Conservation (phyloP, 139 green algal genomes). For the Chlamydomonas asymmetrica region DNA sequence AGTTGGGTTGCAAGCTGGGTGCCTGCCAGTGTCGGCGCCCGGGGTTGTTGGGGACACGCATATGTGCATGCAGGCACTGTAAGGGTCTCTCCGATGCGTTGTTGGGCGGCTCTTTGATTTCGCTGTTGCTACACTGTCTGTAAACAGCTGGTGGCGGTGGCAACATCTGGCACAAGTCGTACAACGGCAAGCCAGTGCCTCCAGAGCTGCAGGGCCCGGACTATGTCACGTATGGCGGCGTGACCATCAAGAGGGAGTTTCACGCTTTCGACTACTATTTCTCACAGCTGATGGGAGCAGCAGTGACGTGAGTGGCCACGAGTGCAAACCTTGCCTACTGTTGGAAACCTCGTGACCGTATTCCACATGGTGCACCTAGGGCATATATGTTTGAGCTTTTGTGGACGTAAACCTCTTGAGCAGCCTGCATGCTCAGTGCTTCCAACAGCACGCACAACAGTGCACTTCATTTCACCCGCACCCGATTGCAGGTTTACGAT, state of each 20-base stretch:
- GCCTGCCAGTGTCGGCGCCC: background rate
- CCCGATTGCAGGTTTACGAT: slow-evolving; percentile 41
- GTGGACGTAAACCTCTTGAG: too few species aligned
- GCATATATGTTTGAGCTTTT: background rate
- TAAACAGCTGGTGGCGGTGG: slow-evolving; percentile 30
- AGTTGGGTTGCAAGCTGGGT: slow-evolving; percentile 9
- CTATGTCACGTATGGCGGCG: slow-evolving; percentile 46
- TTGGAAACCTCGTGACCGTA: background rate
- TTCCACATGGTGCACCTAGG: background rate
- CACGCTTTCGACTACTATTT: slow-evolving; percentile 37
- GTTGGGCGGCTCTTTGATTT: background rate
- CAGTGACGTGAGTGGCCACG: slow-evolving; percentile 36
- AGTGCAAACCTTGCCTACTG: too few species aligned
- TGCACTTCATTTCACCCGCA: background rate
- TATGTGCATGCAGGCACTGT: background rate
- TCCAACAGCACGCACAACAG: background rate
- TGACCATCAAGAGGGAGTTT: slow-evolving; percentile 39
- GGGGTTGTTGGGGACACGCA: too few species aligned
- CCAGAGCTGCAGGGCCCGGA: slow-evolving; percentile 39
- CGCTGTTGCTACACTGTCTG: background rate
- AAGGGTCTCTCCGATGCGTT: background rate
- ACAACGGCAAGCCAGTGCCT: slow-evolving; percentile 43
- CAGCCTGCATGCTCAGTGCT: background rate
- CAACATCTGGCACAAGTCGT: slow-evolving; percentile 16
- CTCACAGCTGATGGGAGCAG: slow-evolving; percentile 26